Base-by-base conservation (phyloP, 2,329 filamentous ascomycete species). In the Magnaporthiopsis poae region DNA sequence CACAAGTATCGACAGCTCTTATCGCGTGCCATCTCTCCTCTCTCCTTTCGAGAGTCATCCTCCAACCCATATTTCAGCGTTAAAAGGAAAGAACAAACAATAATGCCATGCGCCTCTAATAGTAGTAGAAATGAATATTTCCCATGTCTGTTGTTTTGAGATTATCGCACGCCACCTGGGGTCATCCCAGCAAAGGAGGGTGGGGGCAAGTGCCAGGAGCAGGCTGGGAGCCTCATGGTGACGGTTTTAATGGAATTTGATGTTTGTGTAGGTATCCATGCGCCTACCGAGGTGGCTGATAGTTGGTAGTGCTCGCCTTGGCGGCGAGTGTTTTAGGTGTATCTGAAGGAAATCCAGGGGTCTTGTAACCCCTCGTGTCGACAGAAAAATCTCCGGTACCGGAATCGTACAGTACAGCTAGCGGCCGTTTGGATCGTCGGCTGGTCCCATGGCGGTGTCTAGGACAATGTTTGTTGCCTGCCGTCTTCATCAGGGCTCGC, bases 261-360 rank as follows among this genome's bases (percentile, higher is more conserved):
- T 56, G 46, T 21, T 56, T 56, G 46, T 18, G 25, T 25, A 31
- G 31, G 31, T 31, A 61, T 31, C 0, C 35, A 15, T 9, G 61
- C 65, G 68, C 62, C 18, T 25, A 56, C 60, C 18, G 21, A 56
- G 46, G 46, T n/a, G 21, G 46, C 46, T 21, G 46, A 11, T 56
- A 9, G 46, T 21, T 25, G 21, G 21, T 21, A 21, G 46, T 56
- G 18, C 21, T n/a, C 21, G 46, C 21, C 46, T 56, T 9, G 46
- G n/a, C n/a, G 21, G 25, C n/a, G 46, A 31, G 31, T 31, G 8
- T 56, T 2, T 25, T 56, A 56, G n/a, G 46, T 56, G 18, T 56
- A 56, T 56, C 46, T 56, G n/a, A 18, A 25, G 7, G 21, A 11
- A 56, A 2, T 21, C 46, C 46, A 56, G n/a, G 18, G n/a, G n/a